Percentiles rank a stretch among this genome's conserved stretches.
Evolutionary conservation across 2,329 filamentous ascomycete species (phyloP).

Genomic region (Venturia carpophila): DNA sequence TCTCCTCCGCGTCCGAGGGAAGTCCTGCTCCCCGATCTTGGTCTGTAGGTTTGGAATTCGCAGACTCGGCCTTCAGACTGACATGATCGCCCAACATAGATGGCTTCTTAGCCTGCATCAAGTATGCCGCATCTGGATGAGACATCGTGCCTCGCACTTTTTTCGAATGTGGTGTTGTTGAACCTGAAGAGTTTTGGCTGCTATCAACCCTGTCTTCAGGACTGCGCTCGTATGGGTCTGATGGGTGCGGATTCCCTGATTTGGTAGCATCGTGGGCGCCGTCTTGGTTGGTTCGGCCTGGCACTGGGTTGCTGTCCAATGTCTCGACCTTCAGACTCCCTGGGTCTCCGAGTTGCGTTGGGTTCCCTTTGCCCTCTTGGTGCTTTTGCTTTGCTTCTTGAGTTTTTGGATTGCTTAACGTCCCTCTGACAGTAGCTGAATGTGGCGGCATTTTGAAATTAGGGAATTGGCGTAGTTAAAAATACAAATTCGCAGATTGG

Average conservation of each 20-base stretch:
- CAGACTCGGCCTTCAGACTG: slow-evolving; percentile 10
- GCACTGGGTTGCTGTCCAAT: slow-evolving; percentile 4
- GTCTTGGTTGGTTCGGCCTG: slow-evolving; percentile 6
- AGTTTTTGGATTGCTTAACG: slow-evolving; percentile 11
- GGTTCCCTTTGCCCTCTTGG: not conserved
- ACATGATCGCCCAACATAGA: slow-evolving; percentile 13
- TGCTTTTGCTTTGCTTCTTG: slow-evolving; percentile 14
- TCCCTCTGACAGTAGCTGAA: slow-evolving; percentile 12
- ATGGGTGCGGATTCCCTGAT: slow-evolving; percentile 7
- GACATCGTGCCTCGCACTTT: slow-evolving; percentile 11
- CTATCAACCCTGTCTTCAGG: not conserved
- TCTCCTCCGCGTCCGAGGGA: not conserved
- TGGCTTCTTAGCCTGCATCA: slow-evolving; percentile 7
- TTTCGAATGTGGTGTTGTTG: slow-evolving; percentile 2
- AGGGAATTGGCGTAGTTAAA: not conserved
- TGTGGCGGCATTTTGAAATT: slow-evolving; percentile 9
- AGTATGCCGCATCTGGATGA: slow-evolving; percentile 8
- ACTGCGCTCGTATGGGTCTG: slow-evolving; percentile 8
- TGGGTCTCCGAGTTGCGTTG: slow-evolving; percentile 9
- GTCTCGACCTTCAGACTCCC: slow-evolving; percentile 11
- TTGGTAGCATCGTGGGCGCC: not conserved
- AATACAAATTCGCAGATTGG: not conserved
- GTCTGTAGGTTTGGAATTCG: slow-evolving; percentile 6
- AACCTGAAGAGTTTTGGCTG: not conserved
- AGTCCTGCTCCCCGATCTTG: slow-evolving; percentile 1